Base-by-base conservation (phyloP, 768 basidiomycete species). In the Pulveroboletus sp. region DNA sequence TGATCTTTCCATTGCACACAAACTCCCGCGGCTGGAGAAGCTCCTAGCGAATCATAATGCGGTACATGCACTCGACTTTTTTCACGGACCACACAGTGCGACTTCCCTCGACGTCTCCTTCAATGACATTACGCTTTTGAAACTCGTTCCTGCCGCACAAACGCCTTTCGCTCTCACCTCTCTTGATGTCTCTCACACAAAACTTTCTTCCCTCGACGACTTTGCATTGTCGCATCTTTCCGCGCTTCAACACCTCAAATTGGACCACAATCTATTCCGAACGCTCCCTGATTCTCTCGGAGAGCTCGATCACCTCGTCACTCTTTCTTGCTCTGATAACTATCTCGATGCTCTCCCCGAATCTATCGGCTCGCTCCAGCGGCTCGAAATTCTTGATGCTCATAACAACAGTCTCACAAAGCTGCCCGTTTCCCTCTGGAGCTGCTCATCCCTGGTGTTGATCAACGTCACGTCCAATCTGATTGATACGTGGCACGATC, bases 381-480 rank as follows among this genome's bases (percentile, higher is more conserved):
- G 80, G 36, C 77, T 98, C 10, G 79, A 85, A 56, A 72, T 69
- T 1, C 76, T 99, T 35, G 91, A 96, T 56, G 86, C 86, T 3
- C 94, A 97, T 63, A 93, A 90, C 63, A 99, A 98, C 72, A 86
- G 85, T 57, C 73, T 98, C 39, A 79, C 75, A 5, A 82, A 84
- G 57, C 70, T 98, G 0, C 91, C 94, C 0, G 69, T 70, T 17
- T 73, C 80, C 29, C 65, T 99, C 2, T 99, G 96, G 96, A 78
- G 83, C 32, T 97, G 94, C 67, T 74, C 80, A 0, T 80, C 77
- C 6, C 73, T 99, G 47, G 64, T 68, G 36, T 73, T 76, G 35
- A 78, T 98, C 62, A 98, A 98, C 61, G 79, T 86, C 34, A 93
- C 90, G 3, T 94, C 91, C 11, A 99, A 99, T 65, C 71, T 92